A percentile compares a stretch with the other conserved stretches of the same genome.
Evolutionary conservation across 495 filamentous ascomycete genomes (phyloP).

Genomic region (Astrocystis sublimbata): DNA sequence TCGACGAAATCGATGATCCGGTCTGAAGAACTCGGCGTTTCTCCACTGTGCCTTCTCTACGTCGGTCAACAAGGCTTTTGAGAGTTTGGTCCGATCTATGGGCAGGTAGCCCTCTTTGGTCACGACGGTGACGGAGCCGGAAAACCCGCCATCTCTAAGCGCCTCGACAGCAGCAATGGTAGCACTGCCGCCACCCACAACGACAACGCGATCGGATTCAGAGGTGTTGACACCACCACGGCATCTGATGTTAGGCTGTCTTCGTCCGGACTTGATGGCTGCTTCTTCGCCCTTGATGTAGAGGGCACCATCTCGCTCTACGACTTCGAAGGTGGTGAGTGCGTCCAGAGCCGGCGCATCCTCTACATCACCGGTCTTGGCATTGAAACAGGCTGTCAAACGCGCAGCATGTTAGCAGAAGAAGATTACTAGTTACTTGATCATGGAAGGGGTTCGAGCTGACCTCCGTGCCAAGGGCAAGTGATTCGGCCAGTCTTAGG

Average conservation of each 20-base stretch:
- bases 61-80: conserved; percentile 90
- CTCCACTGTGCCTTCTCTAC: conserved; percentile 73
- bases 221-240: conserved; percentile 46
- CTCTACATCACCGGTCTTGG: conserved; percentile 88
- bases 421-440: not conserved
- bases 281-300: conserved; percentile 82
- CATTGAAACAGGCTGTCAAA: conserved; percentile 80
- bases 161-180: conserved; percentile 76
- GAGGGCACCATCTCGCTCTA: conserved; percentile 75
- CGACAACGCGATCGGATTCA: conserved; percentile 68
- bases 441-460: conserved; percentile 21
- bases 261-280: conserved; percentile 73
- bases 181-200: conserved; percentile 90
- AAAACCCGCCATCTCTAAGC: conserved; percentile 78
- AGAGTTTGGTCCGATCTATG: conserved; percentile 93
- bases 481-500: conserved; percentile 80
- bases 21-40: conserved; percentile 72
- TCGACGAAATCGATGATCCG: conserved; percentile 70
- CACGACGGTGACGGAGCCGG: conserved; percentile 78
- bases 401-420: conserved; percentile 14
- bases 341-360: conserved; percentile 87
- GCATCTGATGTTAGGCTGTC: conserved; percentile 74
- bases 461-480: conserved; percentile 95
- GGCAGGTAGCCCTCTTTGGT: conserved; percentile 80
- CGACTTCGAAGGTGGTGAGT: conserved; percentile 74